phyloP scores from a whole-genome alignment of 2,329 filamentous ascomycete species.

The Fusarium beomiforme region DNA sequence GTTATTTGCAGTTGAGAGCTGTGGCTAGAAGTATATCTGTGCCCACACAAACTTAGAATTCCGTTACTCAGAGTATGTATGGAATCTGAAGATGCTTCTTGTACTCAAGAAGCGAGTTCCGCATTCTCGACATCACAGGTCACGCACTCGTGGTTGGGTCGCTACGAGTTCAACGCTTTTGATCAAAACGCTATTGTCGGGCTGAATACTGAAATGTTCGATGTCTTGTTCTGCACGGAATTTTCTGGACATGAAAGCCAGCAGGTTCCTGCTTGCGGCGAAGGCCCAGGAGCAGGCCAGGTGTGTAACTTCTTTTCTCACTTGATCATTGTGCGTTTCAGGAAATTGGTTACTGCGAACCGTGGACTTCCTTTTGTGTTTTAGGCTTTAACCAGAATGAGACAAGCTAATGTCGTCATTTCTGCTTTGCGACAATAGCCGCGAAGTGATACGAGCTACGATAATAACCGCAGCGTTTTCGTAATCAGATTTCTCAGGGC shows the following conservation, averaged over 20 bases:
- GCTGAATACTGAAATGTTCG: background rate
- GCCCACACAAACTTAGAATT: too few species aligned
- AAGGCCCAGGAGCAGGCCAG: background rate
- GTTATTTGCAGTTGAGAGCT: too few species aligned
- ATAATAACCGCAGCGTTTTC: background rate
- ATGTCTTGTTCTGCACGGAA: conserved; percentile 1
- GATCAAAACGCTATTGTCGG: conserved; percentile 23
- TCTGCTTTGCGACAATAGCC: background rate
- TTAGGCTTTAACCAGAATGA: background rate
- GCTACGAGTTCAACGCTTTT: conserved; percentile 24
- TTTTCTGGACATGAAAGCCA: conserved; percentile 22
- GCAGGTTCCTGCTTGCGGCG: conserved; percentile 13
- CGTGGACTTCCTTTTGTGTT: background rate
- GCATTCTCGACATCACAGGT: conserved; percentile 8
- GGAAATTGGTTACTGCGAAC: background rate
- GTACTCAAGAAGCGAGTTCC: conserved; percentile 15
- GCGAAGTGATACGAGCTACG: background rate
- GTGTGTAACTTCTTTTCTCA: too few species aligned
- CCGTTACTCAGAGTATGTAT: conserved; percentile 10
- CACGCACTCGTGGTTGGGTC: conserved; percentile 19
- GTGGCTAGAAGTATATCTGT: too few species aligned
- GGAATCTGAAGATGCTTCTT: conserved; percentile 19
- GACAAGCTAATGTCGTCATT: background rate
- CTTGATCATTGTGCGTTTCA: background rate
- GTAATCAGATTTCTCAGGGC: background rate